Base-by-base conservation (phyloP, 805 yeast species). In the Starmerella floricola region DNA sequence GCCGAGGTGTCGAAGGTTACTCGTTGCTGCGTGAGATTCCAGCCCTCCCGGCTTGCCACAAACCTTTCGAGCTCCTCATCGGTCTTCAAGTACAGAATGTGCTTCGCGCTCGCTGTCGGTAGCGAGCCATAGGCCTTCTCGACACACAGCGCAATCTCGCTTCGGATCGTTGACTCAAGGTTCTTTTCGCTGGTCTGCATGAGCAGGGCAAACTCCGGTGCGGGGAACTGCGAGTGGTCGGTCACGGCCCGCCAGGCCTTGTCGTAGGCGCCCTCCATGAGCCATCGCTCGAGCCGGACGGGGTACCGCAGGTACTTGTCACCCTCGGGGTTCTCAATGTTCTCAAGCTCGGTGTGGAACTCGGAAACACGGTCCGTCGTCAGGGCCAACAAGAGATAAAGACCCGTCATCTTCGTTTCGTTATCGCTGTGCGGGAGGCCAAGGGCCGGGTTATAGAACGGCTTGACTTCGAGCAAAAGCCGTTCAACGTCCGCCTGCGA, bases 181-280 rank as follows among this genome's bases (percentile, higher is more conserved):
- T 21, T 36, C 30, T 39, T 34, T 17, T 40, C 40, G 30, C 38
- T 48, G 17, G 81, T 77, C 44, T 73, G 77, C 45, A 85, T 80
- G 61, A 88, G 83, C 36, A 83, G 71, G 45, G 72, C 73, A 61
- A 78, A 87, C 60, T 91, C 97, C 44, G 76, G 73, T 50, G 78
- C 76, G 15, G 65, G 70, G 46, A 60, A 61, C 55, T 64, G 65
- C 30, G 64, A 53, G 41, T 68, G 67, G 46, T 74, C 72, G 40
- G 78, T 75, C 49, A 81, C 70, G 42, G 82, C 70, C 52, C 74
- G 78, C 80, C 91, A 82, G 35, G 87, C 88, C 62, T 83, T 83
- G 61, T 85, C 91, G 62, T 87, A 91, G 50, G 88, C 81, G 33
- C 98, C 98, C 64, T 91, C 97, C 79, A 88, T 85, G 51, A 91